These are phyloP conservation scores for Setaria italica DNA, from an alignment of 202 grass and related monocot species.

Conservation along the genomic window DNA sequence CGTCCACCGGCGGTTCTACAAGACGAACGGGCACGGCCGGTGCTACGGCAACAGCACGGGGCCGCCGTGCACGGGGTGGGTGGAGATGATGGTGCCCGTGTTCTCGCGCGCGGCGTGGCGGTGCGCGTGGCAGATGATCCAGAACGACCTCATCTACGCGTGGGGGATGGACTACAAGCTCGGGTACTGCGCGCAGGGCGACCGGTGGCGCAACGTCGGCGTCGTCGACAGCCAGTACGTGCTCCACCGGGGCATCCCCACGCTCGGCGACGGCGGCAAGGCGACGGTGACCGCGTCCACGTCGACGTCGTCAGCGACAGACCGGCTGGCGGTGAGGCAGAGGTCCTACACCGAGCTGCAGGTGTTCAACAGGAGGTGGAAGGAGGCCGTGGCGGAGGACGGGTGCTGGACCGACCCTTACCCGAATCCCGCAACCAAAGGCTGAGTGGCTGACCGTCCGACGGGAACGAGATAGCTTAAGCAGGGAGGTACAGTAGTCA, in stretches of 20 bases:
- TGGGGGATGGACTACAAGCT: conserved; percentile 95
- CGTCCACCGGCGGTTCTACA: conserved; percentile 84
- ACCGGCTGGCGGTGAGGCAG: conserved; percentile 55
- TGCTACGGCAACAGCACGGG: conserved; percentile 81
- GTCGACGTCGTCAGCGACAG: conserved; percentile 21
- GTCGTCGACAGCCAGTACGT: conserved; percentile 81
- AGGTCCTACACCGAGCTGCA: conserved; percentile 67
- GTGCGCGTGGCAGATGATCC: conserved; percentile 94
- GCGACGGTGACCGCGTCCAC: background rate
- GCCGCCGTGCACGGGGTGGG: conserved; percentile 94
- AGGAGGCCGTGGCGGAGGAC: conserved; percentile 56
- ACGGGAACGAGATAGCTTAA: too few relatives aligned
- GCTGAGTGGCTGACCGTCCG: background rate
- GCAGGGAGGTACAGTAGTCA: conserved; percentile 4
- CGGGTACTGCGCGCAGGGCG: conserved; percentile 83
- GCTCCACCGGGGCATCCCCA: conserved; percentile 70
- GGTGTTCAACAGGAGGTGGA: conserved; percentile 74
- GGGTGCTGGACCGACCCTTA: conserved; percentile 74
- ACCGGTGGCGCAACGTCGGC: conserved; percentile 64
- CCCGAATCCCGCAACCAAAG: conserved; percentile 29
- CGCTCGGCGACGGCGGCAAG: conserved; percentile 64
- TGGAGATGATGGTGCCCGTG: conserved; percentile 99
- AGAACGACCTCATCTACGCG: conserved; percentile 94
- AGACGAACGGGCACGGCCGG: conserved; percentile 54
- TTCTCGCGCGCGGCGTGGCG: conserved; percentile 88